phyloP scores from a whole-genome alignment of 1,284 basidiomycete species.

The Apiotrichum sp. region DNA sequence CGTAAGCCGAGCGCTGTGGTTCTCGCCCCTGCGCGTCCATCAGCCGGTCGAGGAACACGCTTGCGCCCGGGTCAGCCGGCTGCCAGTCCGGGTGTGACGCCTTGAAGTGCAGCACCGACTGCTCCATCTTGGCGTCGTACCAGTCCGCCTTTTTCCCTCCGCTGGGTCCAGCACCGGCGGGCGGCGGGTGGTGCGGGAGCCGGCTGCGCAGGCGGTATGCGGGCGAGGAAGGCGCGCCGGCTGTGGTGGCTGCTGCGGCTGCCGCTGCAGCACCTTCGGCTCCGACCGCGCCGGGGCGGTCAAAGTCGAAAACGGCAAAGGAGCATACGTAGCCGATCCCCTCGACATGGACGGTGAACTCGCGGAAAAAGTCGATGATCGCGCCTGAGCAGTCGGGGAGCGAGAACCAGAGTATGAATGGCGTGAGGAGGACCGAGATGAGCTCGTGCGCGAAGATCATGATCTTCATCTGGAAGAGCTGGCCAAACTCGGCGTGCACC shows the following conservation, averaged over 20 bases:
- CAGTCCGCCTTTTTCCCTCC: background rate
- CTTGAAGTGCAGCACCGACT: slow-evolving; percentile 94
- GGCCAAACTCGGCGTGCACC: slow-evolving; percentile 83
- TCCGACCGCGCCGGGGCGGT: slow-evolving; percentile 80
- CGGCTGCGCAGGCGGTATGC: background rate
- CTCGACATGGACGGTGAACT: slow-evolving; percentile 94
- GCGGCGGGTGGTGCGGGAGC: background rate
- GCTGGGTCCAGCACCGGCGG: background rate
- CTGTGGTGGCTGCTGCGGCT: background rate
- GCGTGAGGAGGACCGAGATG: slow-evolving; percentile 83
- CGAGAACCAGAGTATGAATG: slow-evolving; percentile 88
- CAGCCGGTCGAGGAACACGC: slow-evolving; percentile 75
- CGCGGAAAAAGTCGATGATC: slow-evolving; percentile 91
- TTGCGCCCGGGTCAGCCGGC: slow-evolving; percentile 76
- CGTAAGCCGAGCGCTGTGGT: slow-evolving; percentile 13
- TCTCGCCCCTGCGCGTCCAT: slow-evolving; percentile 43
- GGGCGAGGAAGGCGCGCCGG: background rate
- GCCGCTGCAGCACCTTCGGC: slow-evolving; percentile 44
- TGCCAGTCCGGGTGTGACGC: slow-evolving; percentile 92
- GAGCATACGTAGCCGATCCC: slow-evolving; percentile 94
- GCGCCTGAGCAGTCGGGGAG: slow-evolving; percentile 79
- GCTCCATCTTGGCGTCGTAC: slow-evolving; percentile 96
- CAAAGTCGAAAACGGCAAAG: slow-evolving; percentile 97
- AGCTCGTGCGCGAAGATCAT: slow-evolving; percentile 82
- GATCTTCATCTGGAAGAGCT: slow-evolving; percentile 82